phyloP scores from a whole-genome alignment of 768 basidiomycete genomes.

The Asterophora parasitica region DNA sequence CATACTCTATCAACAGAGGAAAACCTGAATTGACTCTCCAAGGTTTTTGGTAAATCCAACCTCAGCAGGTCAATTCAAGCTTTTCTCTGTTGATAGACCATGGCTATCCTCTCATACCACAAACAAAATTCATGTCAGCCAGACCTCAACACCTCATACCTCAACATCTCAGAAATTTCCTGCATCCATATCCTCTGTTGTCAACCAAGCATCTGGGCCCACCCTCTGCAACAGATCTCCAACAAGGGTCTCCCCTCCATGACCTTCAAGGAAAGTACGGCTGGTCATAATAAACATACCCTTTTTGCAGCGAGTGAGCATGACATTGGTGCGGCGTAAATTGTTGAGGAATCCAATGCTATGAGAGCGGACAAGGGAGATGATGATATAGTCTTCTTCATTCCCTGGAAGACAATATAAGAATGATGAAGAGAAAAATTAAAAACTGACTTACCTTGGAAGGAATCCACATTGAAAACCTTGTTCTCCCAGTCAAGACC shows the following conservation, averaged over 20 bases:
- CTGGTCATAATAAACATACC: conserved; percentile 75
- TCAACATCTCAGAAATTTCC: conserved; percentile 25
- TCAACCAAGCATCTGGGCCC: conserved; percentile 36
- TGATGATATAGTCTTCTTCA: conserved; percentile 75
- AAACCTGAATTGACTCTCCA: background rate
- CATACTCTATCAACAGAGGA: conserved; percentile 10
- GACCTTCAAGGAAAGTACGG: conserved; percentile 51
- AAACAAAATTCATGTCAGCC: too few species aligned
- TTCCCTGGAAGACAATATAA: conserved; percentile 48
- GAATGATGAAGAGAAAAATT: conserved; percentile 7
- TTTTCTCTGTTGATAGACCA: conserved; percentile 11
- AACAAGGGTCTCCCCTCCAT: conserved; percentile 44
- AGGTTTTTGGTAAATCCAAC: background rate
- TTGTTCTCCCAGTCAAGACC: conserved; percentile 61
- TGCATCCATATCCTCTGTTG: conserved; percentile 31
- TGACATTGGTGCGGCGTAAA: conserved; percentile 74
- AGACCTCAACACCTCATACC: conserved; percentile 7
- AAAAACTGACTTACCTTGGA: conserved; percentile 53
- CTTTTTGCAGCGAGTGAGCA: conserved; percentile 76
- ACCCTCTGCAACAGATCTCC: conserved; percentile 35
- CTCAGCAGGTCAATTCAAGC: background rate
- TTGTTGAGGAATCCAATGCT: conserved; percentile 65
- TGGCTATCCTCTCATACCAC: conserved; percentile 6
- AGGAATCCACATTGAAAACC: conserved; percentile 82
- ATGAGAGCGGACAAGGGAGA: conserved; percentile 60